Evolutionary conservation across 768 basidiomycete species (phyloP).

Genomic region (Pulveroboletus sp.): DNA sequence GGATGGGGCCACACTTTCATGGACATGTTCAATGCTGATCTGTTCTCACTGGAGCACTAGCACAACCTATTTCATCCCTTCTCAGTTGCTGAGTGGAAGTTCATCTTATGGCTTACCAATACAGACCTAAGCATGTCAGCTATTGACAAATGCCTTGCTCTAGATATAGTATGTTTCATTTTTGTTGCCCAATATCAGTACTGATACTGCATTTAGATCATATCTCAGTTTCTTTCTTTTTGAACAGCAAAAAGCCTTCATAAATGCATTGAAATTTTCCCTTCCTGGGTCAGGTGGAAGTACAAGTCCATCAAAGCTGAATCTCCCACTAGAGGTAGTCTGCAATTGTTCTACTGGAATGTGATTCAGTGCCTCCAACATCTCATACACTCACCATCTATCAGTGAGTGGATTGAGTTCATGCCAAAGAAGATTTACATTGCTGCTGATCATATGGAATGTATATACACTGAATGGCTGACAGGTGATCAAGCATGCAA

Average conservation of each 20-base stretch:
- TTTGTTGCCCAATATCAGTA: too few species aligned
- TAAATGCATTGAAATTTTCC: not conserved
- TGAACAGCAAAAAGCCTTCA: not conserved
- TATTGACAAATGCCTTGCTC: not conserved
- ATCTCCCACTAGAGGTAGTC: not conserved
- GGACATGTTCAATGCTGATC: not conserved
- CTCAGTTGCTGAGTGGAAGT: not conserved
- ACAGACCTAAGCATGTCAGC: not conserved
- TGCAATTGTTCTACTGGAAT: not conserved
- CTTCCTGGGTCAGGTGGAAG: not conserved
- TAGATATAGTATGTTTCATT: too few species aligned
- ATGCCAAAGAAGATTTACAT: not conserved
- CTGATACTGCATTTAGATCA: not conserved
- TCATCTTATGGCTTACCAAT: not conserved
- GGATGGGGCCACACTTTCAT: not conserved
- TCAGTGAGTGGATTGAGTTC: not conserved
- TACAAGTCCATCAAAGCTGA: not conserved
- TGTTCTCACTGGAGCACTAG: not conserved
- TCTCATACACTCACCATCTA: not conserved
- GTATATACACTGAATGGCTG: not conserved
- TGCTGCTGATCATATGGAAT: not conserved
- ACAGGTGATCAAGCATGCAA: not conserved
- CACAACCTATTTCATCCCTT: conserved; percentile 1
- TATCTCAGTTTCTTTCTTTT: not conserved
- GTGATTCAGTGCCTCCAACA: not conserved